Percentiles rank a stretch among this genome's conserved stretches.
Conservation (phyloP, 202 grass and related monocot species). For the Zizania palustris region DNA sequence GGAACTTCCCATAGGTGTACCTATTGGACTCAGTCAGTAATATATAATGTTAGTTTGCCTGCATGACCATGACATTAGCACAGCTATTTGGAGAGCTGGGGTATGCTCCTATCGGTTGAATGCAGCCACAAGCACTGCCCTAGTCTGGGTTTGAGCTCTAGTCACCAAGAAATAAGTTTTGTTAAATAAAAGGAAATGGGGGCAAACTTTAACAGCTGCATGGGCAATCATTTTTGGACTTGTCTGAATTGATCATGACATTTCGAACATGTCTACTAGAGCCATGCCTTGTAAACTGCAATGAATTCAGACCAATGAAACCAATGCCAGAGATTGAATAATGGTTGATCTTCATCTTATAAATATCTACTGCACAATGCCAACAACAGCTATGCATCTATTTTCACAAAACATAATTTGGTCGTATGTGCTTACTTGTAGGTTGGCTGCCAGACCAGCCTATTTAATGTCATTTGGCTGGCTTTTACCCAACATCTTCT, state of each 20-base stretch:
- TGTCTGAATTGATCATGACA: background rate
- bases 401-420: background rate
- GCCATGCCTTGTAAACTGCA: constrained; percentile 21
- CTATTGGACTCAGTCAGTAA: background rate
- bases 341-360: background rate
- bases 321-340: background rate
- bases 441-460: background rate
- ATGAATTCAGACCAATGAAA: constrained; percentile 15
- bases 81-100: background rate
- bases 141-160: too few species aligned
- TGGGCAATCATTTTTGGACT: background rate
- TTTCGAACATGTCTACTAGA: background rate
- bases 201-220: background rate
- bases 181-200: background rate
- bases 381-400: background rate
- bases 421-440: background rate
- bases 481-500: background rate
- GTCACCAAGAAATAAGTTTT: background rate
- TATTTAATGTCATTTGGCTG: background rate
- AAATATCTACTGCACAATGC: background rate
- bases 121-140: too few species aligned
- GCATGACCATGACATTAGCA: background rate
- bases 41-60: constrained; percentile 15
- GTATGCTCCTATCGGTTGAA: background rate
- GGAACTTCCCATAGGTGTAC: background rate